phyloP scores from a whole-genome alignment of 495 filamentous ascomycete genomes.

The Lophiostoma macrostomum region DNA sequence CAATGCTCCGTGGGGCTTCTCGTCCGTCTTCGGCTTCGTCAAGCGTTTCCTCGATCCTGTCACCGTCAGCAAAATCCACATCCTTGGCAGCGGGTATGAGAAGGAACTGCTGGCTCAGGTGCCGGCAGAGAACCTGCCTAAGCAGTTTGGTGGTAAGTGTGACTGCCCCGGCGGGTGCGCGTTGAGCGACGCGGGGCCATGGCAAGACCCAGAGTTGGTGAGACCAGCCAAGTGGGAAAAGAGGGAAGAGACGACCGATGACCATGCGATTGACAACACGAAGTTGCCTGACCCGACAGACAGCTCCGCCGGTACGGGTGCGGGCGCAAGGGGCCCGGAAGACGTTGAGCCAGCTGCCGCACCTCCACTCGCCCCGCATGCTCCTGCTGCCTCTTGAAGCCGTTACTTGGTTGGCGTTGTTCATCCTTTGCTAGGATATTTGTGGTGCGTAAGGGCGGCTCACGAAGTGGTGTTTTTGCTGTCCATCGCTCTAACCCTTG shows the following conservation, averaged over 20 bases:
- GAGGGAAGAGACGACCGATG: conserved; percentile 24
- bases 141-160: conserved; percentile 80
- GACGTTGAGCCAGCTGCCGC: neutral
- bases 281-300: conserved; percentile 24
- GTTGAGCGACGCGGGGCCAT: conserved; percentile 87
- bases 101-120: conserved; percentile 80
- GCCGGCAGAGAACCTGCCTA: conserved; percentile 85
- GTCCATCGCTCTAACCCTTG: neutral
- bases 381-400: conserved; percentile 1
- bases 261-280: conserved; percentile 26
- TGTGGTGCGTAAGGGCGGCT: neutral
- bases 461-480: neutral
- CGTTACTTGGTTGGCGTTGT: neutral
- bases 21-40: conserved; percentile 74
- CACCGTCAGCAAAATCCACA: conserved; percentile 92
- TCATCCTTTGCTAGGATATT: neutral
- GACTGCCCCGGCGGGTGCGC: conserved; percentile 78
- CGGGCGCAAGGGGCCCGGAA: neutral
- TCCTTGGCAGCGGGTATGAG: conserved; percentile 78
- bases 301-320: neutral
- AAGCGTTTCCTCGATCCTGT: conserved; percentile 94
- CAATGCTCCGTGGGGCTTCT: conserved; percentile 96
- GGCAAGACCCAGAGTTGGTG: conserved; percentile 78
- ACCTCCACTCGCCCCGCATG: conserved; percentile 4
- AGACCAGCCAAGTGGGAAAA: conserved; percentile 43